A percentile compares a stretch with the other conserved stretches of the same genome.
Conservation (phyloP, 768 basidiomycete genomes). For the Pulveroboletus sp. region DNA sequence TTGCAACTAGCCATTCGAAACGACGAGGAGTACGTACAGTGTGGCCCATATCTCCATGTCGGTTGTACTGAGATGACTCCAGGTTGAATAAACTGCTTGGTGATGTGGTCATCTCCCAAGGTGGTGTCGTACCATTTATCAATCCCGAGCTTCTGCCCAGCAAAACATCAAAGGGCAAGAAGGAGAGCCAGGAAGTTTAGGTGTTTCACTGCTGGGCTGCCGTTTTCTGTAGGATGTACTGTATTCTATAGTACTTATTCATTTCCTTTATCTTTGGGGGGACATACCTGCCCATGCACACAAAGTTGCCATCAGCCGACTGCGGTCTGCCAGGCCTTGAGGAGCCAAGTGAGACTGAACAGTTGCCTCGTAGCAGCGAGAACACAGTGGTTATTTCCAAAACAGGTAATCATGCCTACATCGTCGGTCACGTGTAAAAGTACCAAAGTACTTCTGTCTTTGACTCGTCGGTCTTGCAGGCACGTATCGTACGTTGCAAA, state of each 20-base stretch:
- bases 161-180: conserved; percentile 52
- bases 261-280: conserved; percentile 4
- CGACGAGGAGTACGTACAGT: conserved; percentile 43
- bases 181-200: conserved; percentile 45
- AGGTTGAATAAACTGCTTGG: conserved; percentile 39
- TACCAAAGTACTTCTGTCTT: too few relatives aligned
- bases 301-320: too few relatives aligned
- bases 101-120: conserved; percentile 57
- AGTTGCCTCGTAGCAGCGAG: too few relatives aligned
- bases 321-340: too few relatives aligned
- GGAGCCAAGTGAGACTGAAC: too few relatives aligned
- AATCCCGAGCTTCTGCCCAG: conserved; percentile 48
- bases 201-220: conserved; percentile 12
- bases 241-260: conserved; percentile 32
- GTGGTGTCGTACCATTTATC: conserved; percentile 54
- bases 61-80: background rate
- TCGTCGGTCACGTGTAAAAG: background rate
- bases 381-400: too few relatives aligned
- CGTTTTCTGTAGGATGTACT: conserved; percentile 25
- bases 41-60: background rate
- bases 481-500: too few relatives aligned
- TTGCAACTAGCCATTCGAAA: conserved; percentile 62
- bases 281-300: too few relatives aligned
- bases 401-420: too few relatives aligned
- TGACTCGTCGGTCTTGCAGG: too few relatives aligned